Conservation (phyloP, 2,329 filamentous ascomycete species). For the Xylariaceae sp. region DNA sequence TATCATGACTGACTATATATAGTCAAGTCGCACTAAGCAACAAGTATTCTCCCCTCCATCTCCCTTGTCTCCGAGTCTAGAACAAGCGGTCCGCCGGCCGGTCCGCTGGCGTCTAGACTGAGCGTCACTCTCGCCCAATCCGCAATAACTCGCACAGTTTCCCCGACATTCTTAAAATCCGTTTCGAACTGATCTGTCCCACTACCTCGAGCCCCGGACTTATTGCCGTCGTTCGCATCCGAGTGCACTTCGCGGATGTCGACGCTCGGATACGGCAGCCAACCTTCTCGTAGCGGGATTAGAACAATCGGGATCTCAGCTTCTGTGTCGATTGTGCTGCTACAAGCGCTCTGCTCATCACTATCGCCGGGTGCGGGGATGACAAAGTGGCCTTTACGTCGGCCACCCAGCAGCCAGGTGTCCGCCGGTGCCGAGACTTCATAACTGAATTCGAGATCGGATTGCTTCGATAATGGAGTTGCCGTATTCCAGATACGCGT, state of each 20-base stretch:
- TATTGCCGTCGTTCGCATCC: constrained; percentile 11
- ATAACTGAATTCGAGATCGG: constrained; percentile 72
- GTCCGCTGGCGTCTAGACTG: constrained; percentile 65
- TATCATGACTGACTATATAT: too few species aligned
- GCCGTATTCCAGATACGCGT: constrained; percentile 61
- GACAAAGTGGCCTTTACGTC: constrained; percentile 74
- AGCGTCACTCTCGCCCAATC: constrained; percentile 72
- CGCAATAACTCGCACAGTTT: constrained; percentile 71
- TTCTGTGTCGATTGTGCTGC: constrained; percentile 47
- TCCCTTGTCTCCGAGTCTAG: constrained; percentile 56
- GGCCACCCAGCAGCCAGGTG: constrained; percentile 81
- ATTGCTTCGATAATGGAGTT: constrained; percentile 29
- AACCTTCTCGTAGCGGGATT: constrained; percentile 76
- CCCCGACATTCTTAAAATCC: constrained; percentile 74
- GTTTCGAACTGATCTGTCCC: constrained; percentile 64
- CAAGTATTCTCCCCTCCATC: constrained; percentile 19
- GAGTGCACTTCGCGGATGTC: constrained; percentile 67
- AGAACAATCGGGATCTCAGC: constrained; percentile 68
- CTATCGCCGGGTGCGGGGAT: constrained; percentile 41
- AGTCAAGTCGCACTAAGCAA: constrained; percentile 1
- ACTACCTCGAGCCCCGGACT: constrained; percentile 18
- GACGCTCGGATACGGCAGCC: constrained; percentile 72
- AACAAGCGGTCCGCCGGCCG: constrained; percentile 63
- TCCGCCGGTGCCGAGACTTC: constrained; percentile 74
- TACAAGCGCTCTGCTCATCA: constrained; percentile 18